Base-by-base conservation (phyloP, 306 rosid species). In the Cucumis melo region DNA sequence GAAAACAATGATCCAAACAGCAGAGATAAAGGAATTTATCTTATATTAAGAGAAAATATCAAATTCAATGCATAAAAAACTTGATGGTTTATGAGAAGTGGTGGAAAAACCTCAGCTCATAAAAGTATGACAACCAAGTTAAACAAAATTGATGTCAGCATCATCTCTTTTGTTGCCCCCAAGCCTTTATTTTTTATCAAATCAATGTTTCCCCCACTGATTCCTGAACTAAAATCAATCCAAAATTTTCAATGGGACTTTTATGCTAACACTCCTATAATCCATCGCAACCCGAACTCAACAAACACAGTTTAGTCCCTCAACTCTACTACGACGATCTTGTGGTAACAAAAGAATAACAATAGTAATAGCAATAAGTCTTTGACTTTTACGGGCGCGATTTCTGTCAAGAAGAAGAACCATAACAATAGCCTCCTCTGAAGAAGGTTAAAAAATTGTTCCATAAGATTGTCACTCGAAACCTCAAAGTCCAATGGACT, bases 401-500 rank as follows among this genome's bases (percentile, higher is more conserved):
- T 20, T 39, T 66, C 42, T 66, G 73, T 20, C 16, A 8, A n/a
- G 73, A 67, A 0, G 36, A 19, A n/a, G 73, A 44, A 70, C 75
- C 75, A 24, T 9, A 24, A 24, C 41, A 70, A 70, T 27, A 27
- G 24, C 16, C 59, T n/a, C 16, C 59, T n/a, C 60, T 1, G 6
- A 70, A 14, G 5, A 50, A 21, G 14, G 29, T 34, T 0, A 46
- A 70, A 48, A 50, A 44, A 71, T 24, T 24, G 75, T 15, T 71
- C 75, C 54, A 23, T 46, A 46, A 46, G 41, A 71, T 46, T 48
- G 60, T 46, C 42, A 19, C 15, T 46, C 57, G 24, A 17, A 56
- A 48, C 74, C 79, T 86, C 92, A 91, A 81, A 94, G 84, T 41
- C 97, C 98, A 58, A 54, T 11, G 44, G 78, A 23, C 75, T 88